A percentile compares a stretch with the other conserved stretches of the same genome.
Conservation (phyloP, 2,329 filamentous ascomycete genomes). For the Capronia americana region DNA sequence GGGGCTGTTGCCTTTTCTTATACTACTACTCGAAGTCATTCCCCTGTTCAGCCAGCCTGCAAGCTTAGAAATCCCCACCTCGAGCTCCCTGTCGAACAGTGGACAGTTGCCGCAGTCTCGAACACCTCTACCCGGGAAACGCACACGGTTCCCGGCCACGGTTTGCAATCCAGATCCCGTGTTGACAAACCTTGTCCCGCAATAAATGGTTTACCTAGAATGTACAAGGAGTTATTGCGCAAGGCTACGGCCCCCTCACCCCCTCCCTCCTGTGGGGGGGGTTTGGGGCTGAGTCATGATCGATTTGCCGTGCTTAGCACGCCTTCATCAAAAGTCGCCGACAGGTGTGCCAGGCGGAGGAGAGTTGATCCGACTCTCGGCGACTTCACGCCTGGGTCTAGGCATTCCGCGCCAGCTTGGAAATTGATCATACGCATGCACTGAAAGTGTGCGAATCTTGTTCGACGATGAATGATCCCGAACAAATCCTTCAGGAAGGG, state of each 20-base stretch:
- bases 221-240: not conserved
- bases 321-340: conserved; percentile 27
- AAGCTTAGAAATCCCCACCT: not conserved
- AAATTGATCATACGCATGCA: not conserved
- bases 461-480: not conserved
- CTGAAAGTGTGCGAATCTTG: not conserved
- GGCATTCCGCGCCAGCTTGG: not conserved
- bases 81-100: not conserved
- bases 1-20: not conserved
- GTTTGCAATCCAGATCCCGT: conserved; percentile 11
- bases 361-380: conserved; percentile 14
- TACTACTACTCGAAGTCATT: not conserved
- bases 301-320: not conserved
- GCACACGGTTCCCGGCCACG: too few species aligned
- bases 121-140: not conserved
- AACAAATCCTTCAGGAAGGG: conserved; percentile 51
- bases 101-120: not conserved
- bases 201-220: not conserved
- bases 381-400: not conserved
- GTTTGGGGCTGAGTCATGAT: conserved; percentile 3
- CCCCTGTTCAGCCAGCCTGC: too few species aligned
- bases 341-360: conserved; percentile 14
- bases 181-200: not conserved
- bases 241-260: too few species aligned
- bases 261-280: not conserved